These are phyloP conservation scores for Litchi chinensis DNA, from an alignment of 345 rosid genomes.

Conservation along the genomic window DNA sequence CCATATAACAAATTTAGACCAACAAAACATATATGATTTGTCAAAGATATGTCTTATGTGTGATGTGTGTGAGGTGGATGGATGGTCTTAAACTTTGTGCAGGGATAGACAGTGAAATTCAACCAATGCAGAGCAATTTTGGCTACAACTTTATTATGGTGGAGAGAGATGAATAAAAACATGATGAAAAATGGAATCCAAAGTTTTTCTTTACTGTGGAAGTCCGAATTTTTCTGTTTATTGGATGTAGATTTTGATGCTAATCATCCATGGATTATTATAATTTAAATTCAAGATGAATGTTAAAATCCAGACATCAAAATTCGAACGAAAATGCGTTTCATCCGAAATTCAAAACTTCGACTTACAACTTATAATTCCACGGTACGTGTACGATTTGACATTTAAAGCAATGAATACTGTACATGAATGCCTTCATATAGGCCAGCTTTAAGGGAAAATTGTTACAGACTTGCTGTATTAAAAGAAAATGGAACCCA, in stretches of 20 bases:
- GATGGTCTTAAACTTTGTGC: not conserved
- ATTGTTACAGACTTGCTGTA: not conserved
- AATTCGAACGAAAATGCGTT: too few species aligned
- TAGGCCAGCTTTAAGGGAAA: not conserved
- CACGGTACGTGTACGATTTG: not conserved
- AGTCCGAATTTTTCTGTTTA: too few species aligned
- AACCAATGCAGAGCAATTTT: not conserved
- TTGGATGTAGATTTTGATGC: too few species aligned
- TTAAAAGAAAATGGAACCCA: slow-evolving; percentile 3
- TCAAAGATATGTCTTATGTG: not conserved
- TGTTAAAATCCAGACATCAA: too few species aligned
- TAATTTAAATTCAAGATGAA: too few species aligned
- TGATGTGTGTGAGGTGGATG: not conserved
- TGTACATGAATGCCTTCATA: not conserved
- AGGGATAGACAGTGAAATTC: not conserved
- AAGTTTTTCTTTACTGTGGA: not conserved
- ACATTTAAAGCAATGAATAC: not conserved
- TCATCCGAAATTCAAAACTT: not conserved
- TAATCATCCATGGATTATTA: too few species aligned
- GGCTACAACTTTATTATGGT: not conserved
- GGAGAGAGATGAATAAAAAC: not conserved
- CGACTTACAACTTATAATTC: not conserved
- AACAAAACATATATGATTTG: not conserved
- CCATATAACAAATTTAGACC: too few species aligned
- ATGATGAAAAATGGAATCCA: not conserved